These are phyloP conservation scores for Chaetomium sp. DNA, from an alignment of 2,329 filamentous ascomycete genomes.

Conservation along the genomic window DNA sequence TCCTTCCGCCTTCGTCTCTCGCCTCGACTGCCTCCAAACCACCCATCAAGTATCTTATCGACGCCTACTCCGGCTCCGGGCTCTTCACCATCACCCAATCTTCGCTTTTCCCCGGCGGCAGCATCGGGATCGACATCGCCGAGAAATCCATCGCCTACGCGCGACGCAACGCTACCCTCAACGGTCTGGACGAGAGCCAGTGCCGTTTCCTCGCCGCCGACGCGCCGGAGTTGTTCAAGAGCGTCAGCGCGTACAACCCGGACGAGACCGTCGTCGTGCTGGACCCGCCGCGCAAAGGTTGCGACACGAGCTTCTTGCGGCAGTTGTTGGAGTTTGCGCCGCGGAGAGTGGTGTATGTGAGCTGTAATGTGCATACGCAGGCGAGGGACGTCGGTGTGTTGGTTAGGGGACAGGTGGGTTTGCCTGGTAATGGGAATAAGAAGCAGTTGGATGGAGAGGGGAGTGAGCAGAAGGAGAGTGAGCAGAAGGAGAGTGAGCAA, in stretches of 20 bases:
- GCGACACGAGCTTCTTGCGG: conserved; percentile 73
- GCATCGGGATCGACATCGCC: conserved; percentile 86
- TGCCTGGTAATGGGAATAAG: conserved; percentile 19
- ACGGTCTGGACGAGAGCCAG: conserved; percentile 59
- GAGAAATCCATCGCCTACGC: conserved; percentile 72
- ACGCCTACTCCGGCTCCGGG: conserved; percentile 94
- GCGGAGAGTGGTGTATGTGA: conserved; percentile 81
- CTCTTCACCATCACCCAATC: conserved; percentile 95
- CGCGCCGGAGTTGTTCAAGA: conserved; percentile 73
- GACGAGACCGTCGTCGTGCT: conserved; percentile 89
- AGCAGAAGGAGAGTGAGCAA: conserved; percentile 21
- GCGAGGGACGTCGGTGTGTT: conserved; percentile 85
- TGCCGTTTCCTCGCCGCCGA: conserved; percentile 87
- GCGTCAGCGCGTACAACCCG: conserved; percentile 59
- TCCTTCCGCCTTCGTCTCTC: conserved; percentile 48
- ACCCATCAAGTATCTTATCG: conserved; percentile 78
- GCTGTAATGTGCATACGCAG: conserved; percentile 97
- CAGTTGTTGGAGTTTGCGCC: conserved; percentile 78
- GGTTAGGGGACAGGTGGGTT: conserved; percentile 57
- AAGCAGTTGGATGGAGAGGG: conserved; percentile 32
- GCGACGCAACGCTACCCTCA: conserved; percentile 68
- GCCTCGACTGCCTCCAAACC: conserved; percentile 29
- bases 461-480: conserved; percentile 22
- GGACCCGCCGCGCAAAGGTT: conserved; percentile 94
- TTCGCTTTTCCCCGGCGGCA: conserved; percentile 70